Evolutionary conservation across 176 grass and related monocot genomes (phyloP).

Genomic region (Chloris gayana): DNA sequence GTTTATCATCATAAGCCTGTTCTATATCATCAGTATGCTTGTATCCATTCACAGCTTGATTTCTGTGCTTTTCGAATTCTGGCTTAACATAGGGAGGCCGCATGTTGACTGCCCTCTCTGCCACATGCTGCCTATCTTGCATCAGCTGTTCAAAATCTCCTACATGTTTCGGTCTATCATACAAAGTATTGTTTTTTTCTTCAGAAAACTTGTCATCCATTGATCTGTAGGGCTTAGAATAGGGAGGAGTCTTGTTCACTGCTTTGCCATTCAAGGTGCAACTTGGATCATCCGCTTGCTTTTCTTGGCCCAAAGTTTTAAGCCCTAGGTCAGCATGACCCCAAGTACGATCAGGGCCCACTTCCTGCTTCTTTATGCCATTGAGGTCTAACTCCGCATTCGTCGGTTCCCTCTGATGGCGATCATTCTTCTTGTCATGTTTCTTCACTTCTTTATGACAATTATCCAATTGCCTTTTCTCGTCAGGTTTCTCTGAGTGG

Average conservation of each 20-base stretch:
- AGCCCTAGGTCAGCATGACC: slow-evolving; percentile 48
- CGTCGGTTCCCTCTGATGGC: slow-evolving; percentile 26
- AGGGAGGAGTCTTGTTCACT: slow-evolving; percentile 64
- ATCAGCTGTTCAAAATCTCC: slow-evolving; percentile 30
- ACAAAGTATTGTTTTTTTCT: slow-evolving; percentile 33
- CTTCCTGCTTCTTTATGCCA: slow-evolving; percentile 57
- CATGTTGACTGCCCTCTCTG: slow-evolving; percentile 51
- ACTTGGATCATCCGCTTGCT: slow-evolving; percentile 46
- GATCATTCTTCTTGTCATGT: slow-evolving; percentile 33
- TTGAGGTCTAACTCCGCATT: slow-evolving; percentile 39
- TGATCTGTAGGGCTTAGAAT: slow-evolving; percentile 61
- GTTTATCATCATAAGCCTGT: slow-evolving; percentile 28
- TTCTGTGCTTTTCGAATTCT: slow-evolving; percentile 25
- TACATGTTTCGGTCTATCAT: slow-evolving; percentile 23
- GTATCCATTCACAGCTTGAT: slow-evolving; percentile 25
- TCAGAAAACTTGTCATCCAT: slow-evolving; percentile 37
- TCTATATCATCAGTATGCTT: slow-evolving; percentile 22
- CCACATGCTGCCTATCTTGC: slow-evolving; percentile 45
- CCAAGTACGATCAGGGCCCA: slow-evolving; percentile 36
- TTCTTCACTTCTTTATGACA: slow-evolving; percentile 45
- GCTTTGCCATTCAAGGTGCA: slow-evolving; percentile 50
- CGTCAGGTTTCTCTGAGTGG: slow-evolving; percentile 43
- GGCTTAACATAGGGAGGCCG: slow-evolving; percentile 79
- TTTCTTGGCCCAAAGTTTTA: slow-evolving; percentile 46
- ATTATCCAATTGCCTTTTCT: slow-evolving; percentile 40